Conservation (phyloP, 805 yeast genomes). For the Candida tibetensis region DNA sequence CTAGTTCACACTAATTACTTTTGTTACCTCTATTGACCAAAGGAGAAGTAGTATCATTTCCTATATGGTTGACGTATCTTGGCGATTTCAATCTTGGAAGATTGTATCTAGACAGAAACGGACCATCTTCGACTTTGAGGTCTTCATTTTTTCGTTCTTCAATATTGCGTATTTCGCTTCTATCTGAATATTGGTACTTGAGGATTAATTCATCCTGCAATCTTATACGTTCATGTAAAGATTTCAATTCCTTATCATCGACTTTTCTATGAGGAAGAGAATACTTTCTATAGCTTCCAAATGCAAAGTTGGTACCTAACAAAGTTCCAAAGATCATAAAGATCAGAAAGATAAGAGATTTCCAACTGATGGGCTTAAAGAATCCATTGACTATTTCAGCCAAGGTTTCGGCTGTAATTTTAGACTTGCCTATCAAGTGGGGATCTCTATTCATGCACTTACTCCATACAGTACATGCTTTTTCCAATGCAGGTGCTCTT, state of each 20-base stretch:
- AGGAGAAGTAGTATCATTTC: slow-evolving; percentile 1
- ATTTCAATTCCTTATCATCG: not conserved
- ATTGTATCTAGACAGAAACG: not conserved
- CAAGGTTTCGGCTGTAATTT: slow-evolving; percentile 74
- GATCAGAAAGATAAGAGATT: slow-evolving; percentile 53
- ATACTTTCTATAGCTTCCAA: slow-evolving; percentile 33
- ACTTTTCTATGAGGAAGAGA: slow-evolving; percentile 1
- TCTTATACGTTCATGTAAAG: slow-evolving; percentile 1
- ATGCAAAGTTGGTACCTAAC: slow-evolving; percentile 49
- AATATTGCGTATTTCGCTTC: not conserved
- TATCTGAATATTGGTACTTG: not conserved
- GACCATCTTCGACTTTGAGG: not conserved
- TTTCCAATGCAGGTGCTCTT: slow-evolving; percentile 74
- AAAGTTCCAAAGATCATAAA: slow-evolving; percentile 51
- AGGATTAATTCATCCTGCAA: slow-evolving; percentile 6
- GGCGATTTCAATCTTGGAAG: not conserved
- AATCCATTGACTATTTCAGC: slow-evolving; percentile 82
- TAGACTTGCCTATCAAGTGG: slow-evolving; percentile 60
- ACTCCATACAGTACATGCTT: slow-evolving; percentile 69
- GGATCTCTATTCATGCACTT: slow-evolving; percentile 83
- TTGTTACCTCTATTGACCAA: not conserved
- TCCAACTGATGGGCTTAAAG: slow-evolving; percentile 66
- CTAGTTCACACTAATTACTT: not conserved
- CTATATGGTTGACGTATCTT: not conserved
- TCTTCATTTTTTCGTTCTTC: too few relatives aligned